phyloP scores from a whole-genome alignment of 805 yeast genomes.

The Nakazawaea holstii region DNA sequence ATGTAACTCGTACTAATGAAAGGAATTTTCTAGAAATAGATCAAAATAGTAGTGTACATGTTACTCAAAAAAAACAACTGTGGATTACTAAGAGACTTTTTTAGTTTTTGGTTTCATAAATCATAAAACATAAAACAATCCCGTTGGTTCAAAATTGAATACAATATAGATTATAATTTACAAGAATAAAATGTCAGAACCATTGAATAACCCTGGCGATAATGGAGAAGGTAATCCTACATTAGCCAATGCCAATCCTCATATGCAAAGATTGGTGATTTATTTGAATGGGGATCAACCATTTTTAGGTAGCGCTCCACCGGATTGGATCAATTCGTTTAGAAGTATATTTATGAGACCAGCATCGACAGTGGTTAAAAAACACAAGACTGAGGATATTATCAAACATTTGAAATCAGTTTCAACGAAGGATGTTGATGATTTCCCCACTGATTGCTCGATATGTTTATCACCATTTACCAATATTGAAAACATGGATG shows the following conservation, averaged over 20 bases:
- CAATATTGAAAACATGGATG: neutral
- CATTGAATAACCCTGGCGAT: too few species aligned
- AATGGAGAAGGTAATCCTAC: too few species aligned
- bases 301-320: neutral
- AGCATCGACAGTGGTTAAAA: neutral
- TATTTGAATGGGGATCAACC: neutral
- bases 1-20: neutral
- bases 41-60: neutral
- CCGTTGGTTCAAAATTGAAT: too few species aligned
- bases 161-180: too few species aligned
- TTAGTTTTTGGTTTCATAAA: too few species aligned
- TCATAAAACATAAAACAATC: too few species aligned
- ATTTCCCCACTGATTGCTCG: slow-evolving; percentile 1
- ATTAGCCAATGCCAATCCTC: neutral
- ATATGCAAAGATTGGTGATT: neutral
- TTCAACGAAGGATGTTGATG: neutral
- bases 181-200: too few species aligned
- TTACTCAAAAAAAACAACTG: too few species aligned
- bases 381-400: neutral
- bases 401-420: neutral
- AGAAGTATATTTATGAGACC: neutral
- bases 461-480: neutral
- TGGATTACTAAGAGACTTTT: too few species aligned
- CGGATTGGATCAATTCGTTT: neutral
- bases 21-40: neutral